Percentiles rank a stretch among this genome's conserved stretches.
phyloP scores from a whole-genome alignment of 2,329 filamentous ascomycete species.

The Mollisiaceae sp. region DNA sequence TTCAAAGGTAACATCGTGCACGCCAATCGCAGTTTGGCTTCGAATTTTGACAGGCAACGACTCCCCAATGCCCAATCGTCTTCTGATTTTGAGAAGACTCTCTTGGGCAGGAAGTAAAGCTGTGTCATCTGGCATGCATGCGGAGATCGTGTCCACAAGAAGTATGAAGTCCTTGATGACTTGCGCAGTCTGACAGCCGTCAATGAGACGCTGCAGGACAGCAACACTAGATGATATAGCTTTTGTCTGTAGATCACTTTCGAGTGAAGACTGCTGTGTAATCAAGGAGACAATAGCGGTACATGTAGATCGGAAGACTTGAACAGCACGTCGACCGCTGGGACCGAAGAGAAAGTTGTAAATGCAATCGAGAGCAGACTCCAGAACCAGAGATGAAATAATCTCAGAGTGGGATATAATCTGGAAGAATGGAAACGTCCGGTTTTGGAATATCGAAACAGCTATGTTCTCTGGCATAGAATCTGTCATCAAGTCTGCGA shows the following conservation, averaged over 20 bases:
- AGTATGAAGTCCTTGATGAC: constrained; percentile 35
- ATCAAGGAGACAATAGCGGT: constrained; percentile 34
- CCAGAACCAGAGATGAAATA: constrained; percentile 48
- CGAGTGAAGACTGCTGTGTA: constrained; percentile 24
- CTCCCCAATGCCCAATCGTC: constrained; percentile 36
- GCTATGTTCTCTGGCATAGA: constrained; percentile 25
- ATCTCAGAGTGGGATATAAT: constrained; percentile 49
- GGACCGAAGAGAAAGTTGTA: constrained; percentile 51
- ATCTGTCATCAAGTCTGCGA: constrained; percentile 31
- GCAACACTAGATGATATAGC: constrained; percentile 36
- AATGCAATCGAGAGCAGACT: constrained; percentile 49
- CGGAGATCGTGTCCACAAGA: constrained; percentile 37
- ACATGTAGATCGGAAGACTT: constrained; percentile 43
- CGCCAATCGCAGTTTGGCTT: constrained; percentile 21
- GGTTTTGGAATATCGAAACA: constrained; percentile 36
- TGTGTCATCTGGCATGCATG: constrained; percentile 33
- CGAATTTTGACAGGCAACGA: constrained; percentile 31
- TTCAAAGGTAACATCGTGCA: constrained; percentile 33
- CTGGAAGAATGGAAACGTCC: constrained; percentile 48
- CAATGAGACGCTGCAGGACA: constrained; percentile 41
- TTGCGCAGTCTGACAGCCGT: constrained; percentile 47
- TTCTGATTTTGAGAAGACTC: constrained; percentile 35
- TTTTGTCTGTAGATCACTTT: constrained; percentile 28
- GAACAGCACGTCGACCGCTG: constrained; percentile 45
- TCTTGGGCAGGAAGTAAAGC: constrained; percentile 30